Base-by-base conservation (phyloP, 805 yeast genomes). In the Blastobotrys parvus region DNA sequence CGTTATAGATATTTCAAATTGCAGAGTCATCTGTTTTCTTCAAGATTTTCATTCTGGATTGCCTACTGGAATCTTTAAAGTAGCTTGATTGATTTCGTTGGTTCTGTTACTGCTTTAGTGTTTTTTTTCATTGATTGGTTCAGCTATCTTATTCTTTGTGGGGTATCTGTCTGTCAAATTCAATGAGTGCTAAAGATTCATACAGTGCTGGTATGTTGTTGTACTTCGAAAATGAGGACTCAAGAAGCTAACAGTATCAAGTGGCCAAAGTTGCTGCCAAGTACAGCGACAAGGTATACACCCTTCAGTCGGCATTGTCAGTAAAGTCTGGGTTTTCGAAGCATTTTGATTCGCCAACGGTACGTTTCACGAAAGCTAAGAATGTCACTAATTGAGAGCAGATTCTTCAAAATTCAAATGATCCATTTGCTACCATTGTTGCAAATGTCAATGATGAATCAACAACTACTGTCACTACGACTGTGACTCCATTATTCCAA, bases 401-500 rank as follows among this genome's bases (percentile, higher is more conserved):
- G n/a, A n/a, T n/a, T n/a, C n/a, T n/a, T n/a, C n/a, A 70, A 23
- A 68, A 65, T 22, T 54, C 70, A 41, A 74, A 75, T 55, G 86
- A 80, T 59, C 77, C 82, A 4, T 72, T 75, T 45, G 56, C 67
- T 6, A 56, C 64, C 36, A 64, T 77, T 8, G 64, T 67, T 38
- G 68, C 65, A 30, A 43, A 48, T 8, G 42, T 47, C 4, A 41
- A 47, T 7, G 35, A 40, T 1, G 57, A 51, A 2, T 55, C 57
- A 15, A 44, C 65, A 23, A 59, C 71, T 10, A 62, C 83, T 2
- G 68, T 84, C 19, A 64, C 74, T 41, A 66, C 82, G 2, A 67
- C 71, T 44, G 78, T 85, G 19, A 41, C 56, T 3, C 68, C 78
- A 5, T 58, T 86, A 15, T 66, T 84, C 47, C 67, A 70, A 33